Base-by-base conservation (phyloP, 768 basidiomycete genomes). In the Suillus paluster region DNA sequence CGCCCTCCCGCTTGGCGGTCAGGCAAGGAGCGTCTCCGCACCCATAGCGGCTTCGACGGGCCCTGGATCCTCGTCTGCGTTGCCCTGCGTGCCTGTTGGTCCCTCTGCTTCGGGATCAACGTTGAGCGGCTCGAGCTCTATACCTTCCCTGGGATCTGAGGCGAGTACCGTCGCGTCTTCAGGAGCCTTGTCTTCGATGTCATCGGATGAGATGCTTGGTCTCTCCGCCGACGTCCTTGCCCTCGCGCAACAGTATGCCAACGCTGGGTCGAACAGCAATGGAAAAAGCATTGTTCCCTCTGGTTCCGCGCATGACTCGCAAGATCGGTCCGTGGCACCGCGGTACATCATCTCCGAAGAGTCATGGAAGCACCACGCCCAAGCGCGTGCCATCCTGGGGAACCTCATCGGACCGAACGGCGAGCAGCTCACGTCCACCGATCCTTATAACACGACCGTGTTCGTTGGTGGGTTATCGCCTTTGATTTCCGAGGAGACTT, bases 371-470 rank as follows among this genome's bases (percentile, higher is more conserved):
- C 91, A 92, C 66, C 89, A 92, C 57, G 87, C 88, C 1, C 92
- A 93, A 73, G 91, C 91, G 48, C 85, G 90, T 7, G 90, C 91
- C 2, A 91, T 94, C 60, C 76, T 94, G 60, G 89, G 91, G 12
- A 93, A 91, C 68, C 77, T 94, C 21, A 92, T 94, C 45, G 92
- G 93, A 23, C 92, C 91, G 1, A 92, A 94, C 64, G 93, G 92
- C 60, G 90, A 94, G 77, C 87, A 92, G 73, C 79, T 94, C 64
- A 92, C 91, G 33, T 92, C 91, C 25, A 92, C 90, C 23, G 95
- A 97, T 69, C 95, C 95, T n/a, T 94, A 95, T 70, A 97, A 97
- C 70, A 96, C 95, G 15, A 97, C 95, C 2, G 95, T 94, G 6
- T 97, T 97, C 65, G 95, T 97, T 21, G 95, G 95, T 27, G 95